A percentile compares a stretch with the other conserved stretches of the same genome.
These are phyloP conservation scores for Xylariomycetidae sp. DNA, from an alignment of 2,329 filamentous ascomycete species.

Conservation along the genomic window DNA sequence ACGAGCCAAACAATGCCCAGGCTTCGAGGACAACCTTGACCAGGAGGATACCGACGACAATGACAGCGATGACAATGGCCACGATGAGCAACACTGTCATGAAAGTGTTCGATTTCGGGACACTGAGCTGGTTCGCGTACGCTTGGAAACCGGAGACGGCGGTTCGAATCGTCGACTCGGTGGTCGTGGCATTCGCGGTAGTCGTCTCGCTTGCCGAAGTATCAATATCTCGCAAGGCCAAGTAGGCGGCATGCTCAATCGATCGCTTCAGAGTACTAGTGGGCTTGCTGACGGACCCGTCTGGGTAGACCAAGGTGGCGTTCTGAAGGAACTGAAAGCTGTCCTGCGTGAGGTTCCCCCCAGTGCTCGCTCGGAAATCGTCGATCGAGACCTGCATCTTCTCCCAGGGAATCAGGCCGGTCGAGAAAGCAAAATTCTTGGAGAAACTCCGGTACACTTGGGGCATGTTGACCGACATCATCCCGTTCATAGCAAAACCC, in stretches of 20 bases:
- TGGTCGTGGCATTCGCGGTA: slow-evolving; percentile 18
- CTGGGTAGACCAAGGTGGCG: slow-evolving; percentile 66
- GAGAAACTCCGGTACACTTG: slow-evolving; percentile 83
- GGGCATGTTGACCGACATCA: slow-evolving; percentile 88
- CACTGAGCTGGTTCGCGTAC: slow-evolving; percentile 76
- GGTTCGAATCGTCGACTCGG: slow-evolving; percentile 33
- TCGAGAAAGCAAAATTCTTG: slow-evolving; percentile 91
- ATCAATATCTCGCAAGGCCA: slow-evolving; percentile 50
- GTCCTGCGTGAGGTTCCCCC: slow-evolving; percentile 79
- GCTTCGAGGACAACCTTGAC: slow-evolving; percentile 87
- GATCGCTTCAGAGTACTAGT: slow-evolving; percentile 50
- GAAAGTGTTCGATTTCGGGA: slow-evolving; percentile 87
- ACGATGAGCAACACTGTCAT: slow-evolving; percentile 92
- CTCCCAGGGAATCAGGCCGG: slow-evolving; percentile 79
- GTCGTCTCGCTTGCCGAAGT: slow-evolving; percentile 39
- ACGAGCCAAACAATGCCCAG: slow-evolving; percentile 85
- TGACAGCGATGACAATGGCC: slow-evolving; percentile 77
- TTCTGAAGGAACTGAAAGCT: slow-evolving; percentile 73
- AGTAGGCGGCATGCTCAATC: slow-evolving; percentile 38
- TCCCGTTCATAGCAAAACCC: slow-evolving; percentile 89
- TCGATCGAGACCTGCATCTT: slow-evolving; percentile 78
- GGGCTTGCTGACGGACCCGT: slow-evolving; percentile 46
- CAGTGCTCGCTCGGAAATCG: slow-evolving; percentile 71
- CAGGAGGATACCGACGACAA: slow-evolving; percentile 80
- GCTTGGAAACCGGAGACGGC: slow-evolving; percentile 73